phyloP scores from a whole-genome alignment of 306 rosid species.

The Acacia melanoxylon region DNA sequence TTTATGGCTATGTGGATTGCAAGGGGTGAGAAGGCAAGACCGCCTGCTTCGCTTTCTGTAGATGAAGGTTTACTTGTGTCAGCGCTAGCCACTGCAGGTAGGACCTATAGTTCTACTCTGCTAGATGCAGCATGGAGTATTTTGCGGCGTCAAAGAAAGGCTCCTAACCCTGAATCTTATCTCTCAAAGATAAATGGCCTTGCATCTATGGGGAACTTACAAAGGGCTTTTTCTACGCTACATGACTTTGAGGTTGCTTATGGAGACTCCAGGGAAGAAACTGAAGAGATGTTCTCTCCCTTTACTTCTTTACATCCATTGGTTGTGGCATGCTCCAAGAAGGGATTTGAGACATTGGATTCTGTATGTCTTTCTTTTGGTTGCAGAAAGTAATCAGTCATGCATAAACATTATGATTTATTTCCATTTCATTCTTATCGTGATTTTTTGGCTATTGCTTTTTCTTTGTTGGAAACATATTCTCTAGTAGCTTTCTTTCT shows the following conservation, averaged over 20 bases:
- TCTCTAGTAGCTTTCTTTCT: not conserved
- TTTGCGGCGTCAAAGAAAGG: conserved; percentile 66
- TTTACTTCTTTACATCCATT: conserved; percentile 85
- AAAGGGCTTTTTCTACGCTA: conserved; percentile 73
- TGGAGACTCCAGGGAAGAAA: conserved; percentile 56
- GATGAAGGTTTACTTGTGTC: conserved; percentile 85
- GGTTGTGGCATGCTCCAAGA: conserved; percentile 81
- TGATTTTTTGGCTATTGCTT: conserved; percentile 2
- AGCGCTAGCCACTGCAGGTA: conserved; percentile 76
- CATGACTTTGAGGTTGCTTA: conserved; percentile 72
- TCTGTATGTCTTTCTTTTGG: conserved; percentile 54
- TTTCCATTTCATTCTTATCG: not conserved
- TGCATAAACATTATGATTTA: conserved; percentile 1
- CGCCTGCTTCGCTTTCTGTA: conserved; percentile 57
- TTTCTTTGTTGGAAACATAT: conserved; percentile 11
- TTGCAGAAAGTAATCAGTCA: conserved; percentile 26
- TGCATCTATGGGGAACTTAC: conserved; percentile 75
- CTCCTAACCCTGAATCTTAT: conserved; percentile 89
- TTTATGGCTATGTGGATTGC: conserved; percentile 89
- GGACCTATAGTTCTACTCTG: conserved; percentile 67
- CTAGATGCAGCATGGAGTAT: conserved; percentile 87
- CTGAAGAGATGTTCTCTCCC: conserved; percentile 80
- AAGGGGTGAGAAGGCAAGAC: conserved; percentile 77
- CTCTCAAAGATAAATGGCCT: conserved; percentile 78
- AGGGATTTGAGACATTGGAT: conserved; percentile 93